Percentiles rank a stretch among this genome's conserved stretches.
Evolutionary conservation across 2,329 filamentous ascomycete genomes (phyloP).

Genomic region (Colletotrichum australisinense): DNA sequence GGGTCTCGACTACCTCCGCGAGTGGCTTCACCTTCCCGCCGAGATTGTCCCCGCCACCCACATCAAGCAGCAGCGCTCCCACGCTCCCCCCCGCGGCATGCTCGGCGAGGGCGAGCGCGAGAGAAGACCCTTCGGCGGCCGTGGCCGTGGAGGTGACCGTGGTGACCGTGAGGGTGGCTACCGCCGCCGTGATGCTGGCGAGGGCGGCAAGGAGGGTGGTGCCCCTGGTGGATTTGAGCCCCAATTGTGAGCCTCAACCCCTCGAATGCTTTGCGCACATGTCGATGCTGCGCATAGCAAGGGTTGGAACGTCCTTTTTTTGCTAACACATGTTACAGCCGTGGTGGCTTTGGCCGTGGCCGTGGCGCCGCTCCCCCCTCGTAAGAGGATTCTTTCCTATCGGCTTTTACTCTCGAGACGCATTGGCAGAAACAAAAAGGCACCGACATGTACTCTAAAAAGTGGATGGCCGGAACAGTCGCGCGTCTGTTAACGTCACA

Average conservation of each 20-base stretch:
- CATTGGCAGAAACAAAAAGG: slow-evolving; percentile 50
- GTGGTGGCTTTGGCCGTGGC: slow-evolving; percentile 90
- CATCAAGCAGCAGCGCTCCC: slow-evolving; percentile 99
- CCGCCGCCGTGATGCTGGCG: slow-evolving; percentile 87
- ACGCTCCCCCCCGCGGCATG: slow-evolving; percentile 98
- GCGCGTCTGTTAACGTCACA: slow-evolving; percentile 54
- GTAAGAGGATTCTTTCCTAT: slow-evolving; percentile 59
- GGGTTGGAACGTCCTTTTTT: slow-evolving; percentile 17
- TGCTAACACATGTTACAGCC: slow-evolving; percentile 64
- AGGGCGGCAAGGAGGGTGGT: slow-evolving; percentile 89
- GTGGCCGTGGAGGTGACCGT: slow-evolving; percentile 80
- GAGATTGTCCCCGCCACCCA: slow-evolving; percentile 99
- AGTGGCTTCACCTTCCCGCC: slow-evolving; percentile 99
- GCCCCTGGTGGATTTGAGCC: slow-evolving; percentile 93
- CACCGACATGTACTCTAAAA: slow-evolving; percentile 62
- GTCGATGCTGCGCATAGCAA: not conserved
- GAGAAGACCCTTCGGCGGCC: slow-evolving; percentile 83
- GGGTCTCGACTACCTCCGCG: slow-evolving; percentile 99
- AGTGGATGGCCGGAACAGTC: slow-evolving; percentile 53
- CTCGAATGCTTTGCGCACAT: not conserved
- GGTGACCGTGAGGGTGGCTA: slow-evolving; percentile 91
- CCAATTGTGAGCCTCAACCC: slow-evolving; percentile 75
- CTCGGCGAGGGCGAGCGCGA: slow-evolving; percentile 88
- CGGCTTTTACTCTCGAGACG: slow-evolving; percentile 57
- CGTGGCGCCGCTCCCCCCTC: slow-evolving; percentile 80